Evolutionary conservation across 148 eudicot species (phyloP).

Genomic region (Fagopyrum tataricum): DNA sequence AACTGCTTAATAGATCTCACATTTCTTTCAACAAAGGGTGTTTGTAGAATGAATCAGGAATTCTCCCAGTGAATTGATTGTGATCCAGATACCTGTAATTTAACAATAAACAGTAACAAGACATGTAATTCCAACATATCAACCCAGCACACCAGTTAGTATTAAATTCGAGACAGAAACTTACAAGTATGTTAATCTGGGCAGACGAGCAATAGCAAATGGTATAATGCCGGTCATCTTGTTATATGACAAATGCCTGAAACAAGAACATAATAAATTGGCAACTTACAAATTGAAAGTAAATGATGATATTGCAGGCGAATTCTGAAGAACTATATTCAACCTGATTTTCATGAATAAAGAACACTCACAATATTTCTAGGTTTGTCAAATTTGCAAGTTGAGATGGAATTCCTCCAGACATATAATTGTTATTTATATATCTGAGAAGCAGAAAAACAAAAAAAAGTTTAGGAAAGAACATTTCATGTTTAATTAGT

Average conservation of each 20-base stretch:
- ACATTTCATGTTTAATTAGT: neutral
- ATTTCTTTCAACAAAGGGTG: conserved; percentile 89
- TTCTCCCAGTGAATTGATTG: conserved; percentile 89
- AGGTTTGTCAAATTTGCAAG: conserved; percentile 80
- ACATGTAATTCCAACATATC: neutral
- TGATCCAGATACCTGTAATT: conserved; percentile 85
- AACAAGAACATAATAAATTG: conserved; percentile 17
- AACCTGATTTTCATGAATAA: neutral
- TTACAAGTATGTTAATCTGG: conserved; percentile 90
- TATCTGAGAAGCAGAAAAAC: conserved; percentile 37
- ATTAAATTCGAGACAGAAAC: conserved; percentile 14
- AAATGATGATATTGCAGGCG: neutral
- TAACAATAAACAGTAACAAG: neutral
- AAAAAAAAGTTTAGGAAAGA: neutral
- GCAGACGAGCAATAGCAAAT: conserved; percentile 67
- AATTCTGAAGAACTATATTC: neutral
- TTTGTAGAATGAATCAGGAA: conserved; percentile 91
- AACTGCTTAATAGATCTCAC: conserved; percentile 29
- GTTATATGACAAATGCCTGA: conserved; percentile 80
- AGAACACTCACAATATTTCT: conserved; percentile 76
- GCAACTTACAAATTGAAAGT: neutral
- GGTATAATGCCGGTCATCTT: conserved; percentile 95
- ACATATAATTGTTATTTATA: conserved; percentile 81
- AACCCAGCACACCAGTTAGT: neutral
- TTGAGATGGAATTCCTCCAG: conserved; percentile 92